Percentiles rank a stretch among this genome's conserved stretches.
Conservation (phyloP, 2,329 filamentous ascomycete genomes). For the Coleophoma crateriformis region DNA sequence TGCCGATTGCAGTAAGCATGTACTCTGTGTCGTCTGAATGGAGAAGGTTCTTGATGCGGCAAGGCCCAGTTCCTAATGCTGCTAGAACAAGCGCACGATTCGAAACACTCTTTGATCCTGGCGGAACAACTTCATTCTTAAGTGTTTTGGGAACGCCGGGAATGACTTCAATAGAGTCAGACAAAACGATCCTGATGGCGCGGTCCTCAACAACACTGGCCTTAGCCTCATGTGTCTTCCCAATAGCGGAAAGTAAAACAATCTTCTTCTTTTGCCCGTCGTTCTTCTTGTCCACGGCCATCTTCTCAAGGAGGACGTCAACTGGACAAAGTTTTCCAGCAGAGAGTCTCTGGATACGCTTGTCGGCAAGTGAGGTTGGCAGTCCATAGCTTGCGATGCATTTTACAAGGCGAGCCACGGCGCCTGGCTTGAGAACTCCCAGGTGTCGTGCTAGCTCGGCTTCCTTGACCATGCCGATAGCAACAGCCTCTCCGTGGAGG, state of each 20-base stretch:
- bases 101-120: slow-evolving; percentile 96
- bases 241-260: slow-evolving; percentile 85
- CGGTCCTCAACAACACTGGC: slow-evolving; percentile 86
- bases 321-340: slow-evolving; percentile 85
- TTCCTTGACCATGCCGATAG: slow-evolving; percentile 98
- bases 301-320: slow-evolving; percentile 79
- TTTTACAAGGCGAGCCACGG: slow-evolving; percentile 84
- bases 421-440: slow-evolving; percentile 77
- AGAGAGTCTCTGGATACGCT: slow-evolving; percentile 73
- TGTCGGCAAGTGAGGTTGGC: slow-evolving; percentile 79
- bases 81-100: slow-evolving; percentile 93
- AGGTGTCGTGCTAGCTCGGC: slow-evolving; percentile 88
- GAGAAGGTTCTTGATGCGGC: slow-evolving; percentile 84
- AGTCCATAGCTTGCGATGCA: slow-evolving; percentile 93
- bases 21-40: slow-evolving; percentile 97
- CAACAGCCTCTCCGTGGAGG: slow-evolving; percentile 90
- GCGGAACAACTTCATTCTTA: slow-evolving; percentile 74
- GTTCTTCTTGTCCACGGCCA: slow-evolving; percentile 99
- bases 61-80: slow-evolving; percentile 79
- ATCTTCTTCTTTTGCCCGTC: slow-evolving; percentile 94
- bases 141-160: slow-evolving; percentile 64
- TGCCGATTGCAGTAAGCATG: slow-evolving; percentile 88
- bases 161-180: slow-evolving; percentile 67
- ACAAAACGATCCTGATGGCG: slow-evolving; percentile 77
- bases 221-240: slow-evolving; percentile 78